Evolutionary conservation across 768 basidiomycete genomes (phyloP).

Genomic region (Trametes sanguinea): DNA sequence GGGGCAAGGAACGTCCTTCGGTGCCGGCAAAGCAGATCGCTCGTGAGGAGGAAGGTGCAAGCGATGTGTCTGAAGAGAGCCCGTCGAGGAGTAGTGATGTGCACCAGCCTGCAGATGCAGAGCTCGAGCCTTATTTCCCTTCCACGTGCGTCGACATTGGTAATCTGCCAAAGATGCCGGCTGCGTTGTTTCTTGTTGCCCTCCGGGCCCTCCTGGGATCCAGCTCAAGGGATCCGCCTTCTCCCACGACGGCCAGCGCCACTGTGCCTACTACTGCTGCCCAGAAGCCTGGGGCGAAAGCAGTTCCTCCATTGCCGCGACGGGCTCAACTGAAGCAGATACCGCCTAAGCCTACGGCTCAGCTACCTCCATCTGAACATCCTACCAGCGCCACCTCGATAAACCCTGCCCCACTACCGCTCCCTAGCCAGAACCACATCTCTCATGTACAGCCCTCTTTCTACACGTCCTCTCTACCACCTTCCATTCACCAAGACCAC

Average conservation of each 20-base stretch:
- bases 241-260: too few relatives aligned
- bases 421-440: too few relatives aligned
- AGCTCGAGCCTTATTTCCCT: conserved; percentile 4
- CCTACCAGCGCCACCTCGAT: too few relatives aligned
- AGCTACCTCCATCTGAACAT: too few relatives aligned
- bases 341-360: too few relatives aligned
- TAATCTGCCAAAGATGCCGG: background rate
- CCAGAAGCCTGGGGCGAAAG: background rate
- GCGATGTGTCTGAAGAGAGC: background rate
- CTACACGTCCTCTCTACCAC: too few relatives aligned
- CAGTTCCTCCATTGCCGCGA: background rate
- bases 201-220: background rate
- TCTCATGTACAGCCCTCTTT: too few relatives aligned
- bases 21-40: background rate
- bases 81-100: background rate
- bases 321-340: too few relatives aligned
- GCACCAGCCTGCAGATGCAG: conserved; percentile 4
- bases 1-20: background rate
- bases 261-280: background rate
- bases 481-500: too few relatives aligned
- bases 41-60: too few relatives aligned
- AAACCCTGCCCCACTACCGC: too few relatives aligned
- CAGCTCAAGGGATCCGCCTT: too few relatives aligned
- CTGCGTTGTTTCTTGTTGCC: background rate
- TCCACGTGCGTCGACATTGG: background rate